Percentiles rank a stretch among this genome's conserved stretches.
phyloP scores from a whole-genome alignment of 2,329 filamentous ascomycete species.

The Aspergillus sp. region DNA sequence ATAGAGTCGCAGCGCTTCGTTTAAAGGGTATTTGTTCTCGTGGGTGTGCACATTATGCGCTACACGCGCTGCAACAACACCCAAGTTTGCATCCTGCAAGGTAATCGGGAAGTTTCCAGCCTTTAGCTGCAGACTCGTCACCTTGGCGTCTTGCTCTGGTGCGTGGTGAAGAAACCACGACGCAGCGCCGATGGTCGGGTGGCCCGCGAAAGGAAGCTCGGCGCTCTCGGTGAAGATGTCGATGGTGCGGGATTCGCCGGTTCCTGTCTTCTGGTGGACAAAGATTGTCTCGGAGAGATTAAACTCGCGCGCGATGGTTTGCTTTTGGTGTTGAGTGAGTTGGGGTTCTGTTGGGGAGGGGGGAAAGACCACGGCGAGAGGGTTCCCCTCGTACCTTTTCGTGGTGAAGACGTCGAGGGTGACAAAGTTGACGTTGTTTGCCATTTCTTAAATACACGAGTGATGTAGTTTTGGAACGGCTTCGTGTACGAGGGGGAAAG shows the following conservation, averaged over 20 bases:
- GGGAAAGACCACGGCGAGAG: slow-evolving; percentile 56
- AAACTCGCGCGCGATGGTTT: slow-evolving; percentile 57
- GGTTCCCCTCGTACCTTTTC: slow-evolving; percentile 50
- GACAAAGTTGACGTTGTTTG: slow-evolving; percentile 7
- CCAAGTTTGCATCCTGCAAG: not conserved
- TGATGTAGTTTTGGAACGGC: too few species aligned
- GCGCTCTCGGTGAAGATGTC: slow-evolving; percentile 55
- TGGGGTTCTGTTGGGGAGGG: slow-evolving; percentile 26
- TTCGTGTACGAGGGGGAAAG: too few species aligned
- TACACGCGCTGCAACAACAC: slow-evolving; percentile 31
- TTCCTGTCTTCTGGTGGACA: slow-evolving; percentile 37
- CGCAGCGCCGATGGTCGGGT: slow-evolving; percentile 58
- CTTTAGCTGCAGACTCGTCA: slow-evolving; percentile 51
- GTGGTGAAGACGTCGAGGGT: slow-evolving; percentile 45
- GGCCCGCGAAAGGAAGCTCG: slow-evolving; percentile 59
- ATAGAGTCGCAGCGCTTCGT: slow-evolving; percentile 28
- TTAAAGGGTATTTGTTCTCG: slow-evolving; percentile 22
- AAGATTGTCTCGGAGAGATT: slow-evolving; percentile 61
- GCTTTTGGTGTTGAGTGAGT: slow-evolving; percentile 51
- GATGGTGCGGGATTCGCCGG: slow-evolving; percentile 32
- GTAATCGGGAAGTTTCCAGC: slow-evolving; percentile 57
- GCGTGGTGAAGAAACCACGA: slow-evolving; percentile 41
- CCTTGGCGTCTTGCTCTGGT: slow-evolving; percentile 19
- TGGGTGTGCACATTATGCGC: slow-evolving; percentile 40
- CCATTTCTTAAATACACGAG: not conserved